phyloP scores from a whole-genome alignment of 768 basidiomycete species.

The Inosperma sp. region DNA sequence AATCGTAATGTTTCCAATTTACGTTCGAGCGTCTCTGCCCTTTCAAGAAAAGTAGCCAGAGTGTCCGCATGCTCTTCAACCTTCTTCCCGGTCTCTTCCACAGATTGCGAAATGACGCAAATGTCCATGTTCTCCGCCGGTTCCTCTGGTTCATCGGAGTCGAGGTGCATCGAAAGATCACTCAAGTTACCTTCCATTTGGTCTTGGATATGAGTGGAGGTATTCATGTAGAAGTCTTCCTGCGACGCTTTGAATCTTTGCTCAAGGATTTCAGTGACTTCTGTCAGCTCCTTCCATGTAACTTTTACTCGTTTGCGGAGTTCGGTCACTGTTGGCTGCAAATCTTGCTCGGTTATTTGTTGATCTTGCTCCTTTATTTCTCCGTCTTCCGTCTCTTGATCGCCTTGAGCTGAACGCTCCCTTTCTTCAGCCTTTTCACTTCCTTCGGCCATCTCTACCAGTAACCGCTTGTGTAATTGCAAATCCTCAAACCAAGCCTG shows the following conservation, averaged over 20 bases:
- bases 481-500: constrained; percentile 30
- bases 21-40: constrained; percentile 9
- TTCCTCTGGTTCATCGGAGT: background rate
- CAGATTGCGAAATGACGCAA: background rate
- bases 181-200: constrained; percentile 63
- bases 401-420: background rate
- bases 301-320: constrained; percentile 15
- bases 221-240: constrained; percentile 20
- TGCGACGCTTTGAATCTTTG: constrained; percentile 5
- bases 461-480: constrained; percentile 17
- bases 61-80: background rate
- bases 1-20: background rate
- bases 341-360: background rate
- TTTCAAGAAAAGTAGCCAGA: background rate
- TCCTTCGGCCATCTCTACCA: constrained; percentile 1
- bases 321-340: constrained; percentile 5
- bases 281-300: constrained; percentile 24
- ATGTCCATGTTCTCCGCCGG: background rate
- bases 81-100: background rate
- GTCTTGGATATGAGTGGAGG: constrained; percentile 42
- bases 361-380: background rate
- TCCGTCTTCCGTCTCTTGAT: background rate
- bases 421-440: constrained; percentile 1
- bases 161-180: constrained; percentile 17
- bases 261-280: constrained; percentile 15